These are phyloP conservation scores for Huiozyma naganishii DNA, from an alignment of 805 yeast genomes.

Conservation along the genomic window DNA sequence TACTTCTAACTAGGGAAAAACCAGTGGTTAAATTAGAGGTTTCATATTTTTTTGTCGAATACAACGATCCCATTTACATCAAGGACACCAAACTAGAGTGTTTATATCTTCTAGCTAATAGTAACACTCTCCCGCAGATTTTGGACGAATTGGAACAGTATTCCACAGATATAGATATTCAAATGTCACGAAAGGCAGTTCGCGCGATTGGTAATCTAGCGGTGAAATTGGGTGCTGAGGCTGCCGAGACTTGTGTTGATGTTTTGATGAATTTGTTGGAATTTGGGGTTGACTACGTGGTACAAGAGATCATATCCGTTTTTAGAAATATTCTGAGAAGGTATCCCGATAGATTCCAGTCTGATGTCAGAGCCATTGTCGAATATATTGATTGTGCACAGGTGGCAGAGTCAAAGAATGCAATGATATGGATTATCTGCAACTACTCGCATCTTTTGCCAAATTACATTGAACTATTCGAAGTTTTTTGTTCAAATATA, in stretches of 20 bases:
- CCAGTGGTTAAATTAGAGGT: constrained; percentile 51
- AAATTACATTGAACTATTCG: constrained; percentile 17
- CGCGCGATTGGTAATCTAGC: constrained; percentile 87
- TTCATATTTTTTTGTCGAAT: constrained; percentile 71
- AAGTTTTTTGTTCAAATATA: constrained; percentile 33
- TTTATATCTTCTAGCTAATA: constrained; percentile 66
- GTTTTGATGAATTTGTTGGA: constrained; percentile 48
- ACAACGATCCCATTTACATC: constrained; percentile 77
- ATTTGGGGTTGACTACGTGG: constrained; percentile 59
- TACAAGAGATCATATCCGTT: constrained; percentile 72
- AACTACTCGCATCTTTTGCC: constrained; percentile 44
- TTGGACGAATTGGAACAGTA: constrained; percentile 73
- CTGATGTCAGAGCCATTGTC: constrained; percentile 34
- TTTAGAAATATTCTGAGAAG: constrained; percentile 66
- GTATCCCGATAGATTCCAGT: constrained; percentile 51
- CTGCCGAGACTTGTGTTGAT: constrained; percentile 55
- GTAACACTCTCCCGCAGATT: constrained; percentile 47
- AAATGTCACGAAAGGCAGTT: constrained; percentile 79
- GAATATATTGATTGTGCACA: constrained; percentile 41
- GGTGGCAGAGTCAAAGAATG: constrained; percentile 69
- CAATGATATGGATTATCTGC: constrained; percentile 79
- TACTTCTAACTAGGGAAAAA: constrained; percentile 55
- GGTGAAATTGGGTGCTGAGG: constrained; percentile 47
- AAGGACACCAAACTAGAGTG: constrained; percentile 87
- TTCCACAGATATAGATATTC: constrained; percentile 76